Conservation (phyloP, 1,139 yeast genomes). For the Cylindricascospora bacillispora region DNA sequence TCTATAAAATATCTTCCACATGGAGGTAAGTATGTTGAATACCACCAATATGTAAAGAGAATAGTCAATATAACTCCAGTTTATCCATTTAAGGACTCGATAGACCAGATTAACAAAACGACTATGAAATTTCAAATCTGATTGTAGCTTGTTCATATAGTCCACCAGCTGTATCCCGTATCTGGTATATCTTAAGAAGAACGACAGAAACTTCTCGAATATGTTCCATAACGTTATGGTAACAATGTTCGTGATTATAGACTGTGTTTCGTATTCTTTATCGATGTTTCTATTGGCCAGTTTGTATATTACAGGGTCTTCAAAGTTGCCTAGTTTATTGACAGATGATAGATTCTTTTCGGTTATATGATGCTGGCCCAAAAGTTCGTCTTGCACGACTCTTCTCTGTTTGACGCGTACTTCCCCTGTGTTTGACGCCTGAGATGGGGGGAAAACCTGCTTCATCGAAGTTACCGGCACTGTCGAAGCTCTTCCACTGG, state of each 20-base stretch:
- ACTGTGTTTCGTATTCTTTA: conserved; percentile 29
- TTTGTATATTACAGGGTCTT: conserved; percentile 26
- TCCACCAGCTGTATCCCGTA: conserved; percentile 7
- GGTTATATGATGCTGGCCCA: no score
- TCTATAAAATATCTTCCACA: conserved; percentile 26
- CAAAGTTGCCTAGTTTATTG: conserved; percentile 14
- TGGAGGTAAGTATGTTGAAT: conserved; percentile 28
- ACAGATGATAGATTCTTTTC: no score
- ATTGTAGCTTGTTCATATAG: not conserved
- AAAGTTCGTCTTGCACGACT: no score
- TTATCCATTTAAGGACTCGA: not conserved
- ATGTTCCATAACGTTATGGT: conserved; percentile 23
- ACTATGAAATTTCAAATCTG: not conserved
- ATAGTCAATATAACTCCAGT: not conserved
- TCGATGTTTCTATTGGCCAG: conserved; percentile 26
- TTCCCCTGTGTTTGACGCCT: no score
- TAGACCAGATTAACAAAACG: not conserved
- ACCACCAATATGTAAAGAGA: conserved; percentile 18
- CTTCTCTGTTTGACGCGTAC: no score
- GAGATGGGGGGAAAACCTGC: no score
- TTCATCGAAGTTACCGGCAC: no score
- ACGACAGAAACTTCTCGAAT: conserved; percentile 15
- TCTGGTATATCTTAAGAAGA: conserved; percentile 16
- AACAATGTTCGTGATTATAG: conserved; percentile 25
- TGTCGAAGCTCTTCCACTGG: no score